A percentile compares a stretch with the other conserved stretches of the same genome.
Conservation (phyloP, 306 rosid genomes). For the Citrullus colocynthis region DNA sequence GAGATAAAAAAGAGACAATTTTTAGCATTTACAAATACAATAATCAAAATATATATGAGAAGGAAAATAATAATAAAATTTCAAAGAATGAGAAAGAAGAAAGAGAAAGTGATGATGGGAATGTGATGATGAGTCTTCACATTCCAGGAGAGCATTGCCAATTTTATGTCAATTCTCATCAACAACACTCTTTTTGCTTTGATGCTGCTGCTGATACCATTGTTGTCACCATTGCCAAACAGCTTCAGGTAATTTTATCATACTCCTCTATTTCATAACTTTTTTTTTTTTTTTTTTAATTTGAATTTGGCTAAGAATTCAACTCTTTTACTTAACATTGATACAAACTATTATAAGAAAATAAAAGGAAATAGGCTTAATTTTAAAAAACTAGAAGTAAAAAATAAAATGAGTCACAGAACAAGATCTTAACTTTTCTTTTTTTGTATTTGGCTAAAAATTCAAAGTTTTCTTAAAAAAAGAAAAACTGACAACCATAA, state of each 20-base stretch:
- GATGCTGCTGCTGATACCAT: conserved; percentile 47
- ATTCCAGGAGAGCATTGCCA: conserved; percentile 46
- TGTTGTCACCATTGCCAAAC: conserved; percentile 58
- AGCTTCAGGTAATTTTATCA: conserved; percentile 39
- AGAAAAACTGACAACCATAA: too few species aligned
- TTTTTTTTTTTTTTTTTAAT: too few species aligned
- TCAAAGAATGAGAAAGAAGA: not conserved
- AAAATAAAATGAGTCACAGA: too few species aligned
- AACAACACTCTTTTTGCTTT: conserved; percentile 31
- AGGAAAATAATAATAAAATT: not conserved
- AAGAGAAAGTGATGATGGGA: conserved; percentile 1
- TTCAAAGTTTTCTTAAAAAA: too few species aligned
- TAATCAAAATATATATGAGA: conserved; percentile 11
- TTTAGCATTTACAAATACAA: conserved; percentile 42
- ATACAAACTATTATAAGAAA: too few species aligned
- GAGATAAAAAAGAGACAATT: conserved; percentile 19
- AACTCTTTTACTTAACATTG: too few species aligned
- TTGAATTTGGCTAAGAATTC: too few species aligned
- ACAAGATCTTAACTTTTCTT: too few species aligned
- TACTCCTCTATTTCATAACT: not conserved
- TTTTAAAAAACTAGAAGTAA: too few species aligned
- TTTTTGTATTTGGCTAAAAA: too few species aligned
- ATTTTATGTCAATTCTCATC: conserved; percentile 28
- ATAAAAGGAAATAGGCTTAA: too few species aligned
- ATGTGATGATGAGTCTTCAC: conserved; percentile 44